Evolutionary conservation across 148 eudicot species (phyloP).

Genomic region (Amaranthus palmeri): DNA sequence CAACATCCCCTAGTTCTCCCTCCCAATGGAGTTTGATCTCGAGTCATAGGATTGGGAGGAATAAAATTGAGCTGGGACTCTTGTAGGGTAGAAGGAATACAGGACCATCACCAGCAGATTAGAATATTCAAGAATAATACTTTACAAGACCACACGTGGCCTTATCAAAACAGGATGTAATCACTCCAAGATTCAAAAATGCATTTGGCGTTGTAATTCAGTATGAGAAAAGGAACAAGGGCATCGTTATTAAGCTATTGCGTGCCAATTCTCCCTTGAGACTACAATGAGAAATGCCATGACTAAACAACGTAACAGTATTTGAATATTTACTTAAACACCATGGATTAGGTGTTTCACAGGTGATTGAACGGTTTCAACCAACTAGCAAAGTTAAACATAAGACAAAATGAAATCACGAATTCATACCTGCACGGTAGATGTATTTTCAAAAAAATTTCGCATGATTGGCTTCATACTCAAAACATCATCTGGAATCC

Average conservation of each 20-base stretch:
- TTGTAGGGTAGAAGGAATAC: not conserved
- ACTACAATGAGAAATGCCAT: not conserved
- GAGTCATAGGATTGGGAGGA: no score
- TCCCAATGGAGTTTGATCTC: no score
- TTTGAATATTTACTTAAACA: not conserved
- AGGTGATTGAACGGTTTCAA: not conserved
- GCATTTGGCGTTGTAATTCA: not conserved
- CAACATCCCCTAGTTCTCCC: no score
- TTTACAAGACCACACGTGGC: not conserved
- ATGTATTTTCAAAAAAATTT: slow-evolving; percentile 90
- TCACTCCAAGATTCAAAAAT: not conserved
- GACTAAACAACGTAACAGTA: not conserved
- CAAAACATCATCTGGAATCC: slow-evolving; percentile 94
- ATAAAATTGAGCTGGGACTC: no score
- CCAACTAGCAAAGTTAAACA: not conserved
- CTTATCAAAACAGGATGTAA: not conserved
- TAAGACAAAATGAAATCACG: not conserved
- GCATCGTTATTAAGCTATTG: not conserved
- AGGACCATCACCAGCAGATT: not conserved
- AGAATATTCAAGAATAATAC: not conserved
- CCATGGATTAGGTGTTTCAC: not conserved
- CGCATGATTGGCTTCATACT: slow-evolving; percentile 82
- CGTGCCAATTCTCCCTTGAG: no score
- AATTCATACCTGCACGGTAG: slow-evolving; percentile 82
- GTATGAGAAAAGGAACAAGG: not conserved